Evolutionary conservation across 139 green algal species (phyloP).

Genomic region (Coccomyxa sp.): DNA sequence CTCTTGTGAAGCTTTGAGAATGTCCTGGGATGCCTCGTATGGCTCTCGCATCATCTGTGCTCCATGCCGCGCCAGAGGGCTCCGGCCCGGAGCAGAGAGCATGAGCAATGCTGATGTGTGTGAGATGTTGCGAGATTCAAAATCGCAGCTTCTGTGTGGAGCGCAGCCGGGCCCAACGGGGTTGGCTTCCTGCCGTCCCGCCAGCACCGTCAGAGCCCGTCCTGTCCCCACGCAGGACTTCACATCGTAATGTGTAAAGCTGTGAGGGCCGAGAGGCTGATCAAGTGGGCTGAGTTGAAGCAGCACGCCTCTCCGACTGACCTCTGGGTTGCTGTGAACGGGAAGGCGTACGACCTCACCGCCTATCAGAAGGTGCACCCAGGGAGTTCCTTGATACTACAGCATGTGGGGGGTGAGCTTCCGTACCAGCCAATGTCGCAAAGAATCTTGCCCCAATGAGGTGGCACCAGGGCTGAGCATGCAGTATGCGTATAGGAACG

Average conservation of each 20-base stretch:
- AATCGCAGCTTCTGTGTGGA: too few species aligned
- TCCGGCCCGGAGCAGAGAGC: too few species aligned
- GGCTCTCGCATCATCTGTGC: too few species aligned
- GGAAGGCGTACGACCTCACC: background rate
- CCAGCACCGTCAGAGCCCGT: too few species aligned
- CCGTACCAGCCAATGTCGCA: background rate
- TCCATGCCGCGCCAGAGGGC: too few species aligned
- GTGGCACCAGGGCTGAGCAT: background rate
- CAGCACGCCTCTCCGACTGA: background rate
- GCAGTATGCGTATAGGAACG: background rate
- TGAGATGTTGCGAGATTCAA: too few species aligned
- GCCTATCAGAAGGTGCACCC: background rate
- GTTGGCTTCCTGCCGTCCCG: too few species aligned
- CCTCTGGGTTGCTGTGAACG: conserved; percentile 1
- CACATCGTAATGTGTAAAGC: background rate
- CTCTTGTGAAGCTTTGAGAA: too few species aligned
- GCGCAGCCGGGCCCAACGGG: too few species aligned
- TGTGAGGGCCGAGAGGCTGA: background rate
- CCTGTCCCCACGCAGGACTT: too few species aligned
- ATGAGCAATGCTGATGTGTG: too few species aligned
- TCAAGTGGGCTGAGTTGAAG: background rate
- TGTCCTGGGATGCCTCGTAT: too few species aligned
- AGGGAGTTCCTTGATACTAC: background rate
- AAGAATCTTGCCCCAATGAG: background rate
- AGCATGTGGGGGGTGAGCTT: background rate